Conservation (phyloP, 2,329 filamentous ascomycete species). For the Eurotiales sp. region DNA sequence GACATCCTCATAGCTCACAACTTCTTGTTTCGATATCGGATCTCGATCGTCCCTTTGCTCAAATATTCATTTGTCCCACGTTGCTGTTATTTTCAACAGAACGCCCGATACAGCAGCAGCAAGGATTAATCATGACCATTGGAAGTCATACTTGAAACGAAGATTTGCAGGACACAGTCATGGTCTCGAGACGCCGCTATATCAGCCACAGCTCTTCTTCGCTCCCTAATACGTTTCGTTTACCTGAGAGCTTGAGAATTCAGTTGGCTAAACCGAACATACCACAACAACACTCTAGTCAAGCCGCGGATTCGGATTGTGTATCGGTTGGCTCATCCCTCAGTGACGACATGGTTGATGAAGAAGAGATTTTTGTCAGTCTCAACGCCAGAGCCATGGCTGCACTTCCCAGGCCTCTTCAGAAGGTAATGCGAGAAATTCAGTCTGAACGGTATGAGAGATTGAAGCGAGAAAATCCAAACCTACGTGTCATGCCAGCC, state of each 20-base stretch:
- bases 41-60: background rate
- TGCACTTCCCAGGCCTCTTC: constrained; percentile 23
- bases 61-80: no score
- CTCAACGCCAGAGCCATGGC: constrained; percentile 26
- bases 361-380: constrained; percentile 27
- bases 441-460: constrained; percentile 22
- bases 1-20: background rate
- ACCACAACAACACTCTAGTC: constrained; percentile 1
- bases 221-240: background rate
- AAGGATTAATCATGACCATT: no score
- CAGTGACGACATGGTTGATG: constrained; percentile 17
- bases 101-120: no score
- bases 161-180: no score
- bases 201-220: constrained; percentile 7
- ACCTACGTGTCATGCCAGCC: constrained; percentile 19
- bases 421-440: constrained; percentile 25
- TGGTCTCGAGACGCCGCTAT: constrained; percentile 4
- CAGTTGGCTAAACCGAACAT: background rate
- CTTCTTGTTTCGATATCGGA: background rate
- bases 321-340: constrained; percentile 3
- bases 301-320: constrained; percentile 2
- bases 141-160: no score
- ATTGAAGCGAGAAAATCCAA: constrained; percentile 15
- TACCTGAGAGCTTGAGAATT: background rate
- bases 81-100: no score